These are phyloP conservation scores for Ophiobolus disseminans DNA, from an alignment of 2,329 filamentous ascomycete species.

Conservation along the genomic window DNA sequence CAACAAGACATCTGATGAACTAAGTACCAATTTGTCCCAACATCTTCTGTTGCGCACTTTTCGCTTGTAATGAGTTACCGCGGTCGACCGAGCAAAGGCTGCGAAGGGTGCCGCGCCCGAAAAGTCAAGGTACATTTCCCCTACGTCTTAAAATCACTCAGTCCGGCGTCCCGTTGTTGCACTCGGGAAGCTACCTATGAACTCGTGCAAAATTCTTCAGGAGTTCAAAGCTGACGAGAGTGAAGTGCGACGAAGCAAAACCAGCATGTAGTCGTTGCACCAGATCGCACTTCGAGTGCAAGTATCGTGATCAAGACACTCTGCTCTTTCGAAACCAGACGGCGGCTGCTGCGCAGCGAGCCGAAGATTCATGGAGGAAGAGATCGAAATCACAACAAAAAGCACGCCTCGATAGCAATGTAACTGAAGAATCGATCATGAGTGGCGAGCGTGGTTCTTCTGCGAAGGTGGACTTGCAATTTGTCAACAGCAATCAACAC, in stretches of 20 bases:
- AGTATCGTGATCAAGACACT: constrained; percentile 42
- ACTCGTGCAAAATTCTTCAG: too few relatives aligned
- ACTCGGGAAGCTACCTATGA: too few relatives aligned
- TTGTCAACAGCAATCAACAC: too few relatives aligned
- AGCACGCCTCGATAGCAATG: constrained; percentile 16
- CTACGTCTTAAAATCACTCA: too few relatives aligned
- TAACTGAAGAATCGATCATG: too few relatives aligned
- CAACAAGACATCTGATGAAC: too few relatives aligned
- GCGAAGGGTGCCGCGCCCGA: constrained; percentile 41
- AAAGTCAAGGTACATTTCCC: constrained; percentile 42
- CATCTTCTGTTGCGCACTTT: background rate
- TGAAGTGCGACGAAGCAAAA: constrained; percentile 45
- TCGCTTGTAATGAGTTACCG: constrained; percentile 38
- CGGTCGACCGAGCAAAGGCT: constrained; percentile 46
- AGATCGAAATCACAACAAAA: constrained; percentile 38
- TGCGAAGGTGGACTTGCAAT: too few relatives aligned
- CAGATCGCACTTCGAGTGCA: constrained; percentile 38
- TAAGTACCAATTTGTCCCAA: background rate
- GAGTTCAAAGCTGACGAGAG: background rate
- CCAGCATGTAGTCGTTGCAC: constrained; percentile 40
- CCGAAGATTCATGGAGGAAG: constrained; percentile 45
- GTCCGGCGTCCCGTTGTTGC: too few relatives aligned
- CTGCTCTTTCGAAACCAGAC: constrained; percentile 46
- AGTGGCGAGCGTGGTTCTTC: too few relatives aligned
- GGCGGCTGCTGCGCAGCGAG: constrained; percentile 40